Evolutionary conservation across 2,329 filamentous ascomycete species (phyloP).

Genomic region (Cercospora sesami): DNA sequence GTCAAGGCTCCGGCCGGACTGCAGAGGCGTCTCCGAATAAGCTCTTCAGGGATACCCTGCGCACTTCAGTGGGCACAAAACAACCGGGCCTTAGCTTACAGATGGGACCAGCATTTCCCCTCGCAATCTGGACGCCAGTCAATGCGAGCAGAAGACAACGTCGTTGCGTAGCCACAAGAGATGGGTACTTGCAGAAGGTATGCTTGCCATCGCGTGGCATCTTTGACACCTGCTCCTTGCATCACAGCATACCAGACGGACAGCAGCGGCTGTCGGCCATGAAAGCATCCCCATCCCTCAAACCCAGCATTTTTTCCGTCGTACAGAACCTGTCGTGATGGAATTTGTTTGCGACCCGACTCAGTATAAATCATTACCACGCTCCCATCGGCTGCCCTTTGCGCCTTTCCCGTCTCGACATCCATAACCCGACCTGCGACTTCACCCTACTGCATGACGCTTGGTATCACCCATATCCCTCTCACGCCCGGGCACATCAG

Average conservation of each 20-base stretch:
- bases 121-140: slow-evolving; percentile 19
- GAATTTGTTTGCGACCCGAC: slow-evolving; percentile 32
- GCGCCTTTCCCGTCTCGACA: slow-evolving; percentile 3
- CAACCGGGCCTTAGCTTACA: slow-evolving; percentile 13
- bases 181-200: slow-evolving; percentile 22
- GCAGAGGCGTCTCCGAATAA: slow-evolving; percentile 5
- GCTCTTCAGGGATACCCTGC: slow-evolving; percentile 4
- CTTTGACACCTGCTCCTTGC: slow-evolving; percentile 32
- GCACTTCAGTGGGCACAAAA: slow-evolving; percentile 9
- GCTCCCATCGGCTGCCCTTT: slow-evolving; percentile 12
- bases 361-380: slow-evolving; percentile 26
- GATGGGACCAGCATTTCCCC: slow-evolving; percentile 12
- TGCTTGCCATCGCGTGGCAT: slow-evolving; percentile 29
- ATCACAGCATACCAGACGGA: slow-evolving; percentile 28
- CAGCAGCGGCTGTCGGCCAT: slow-evolving; percentile 27
- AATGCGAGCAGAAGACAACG: slow-evolving; percentile 17
- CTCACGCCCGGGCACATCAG: background rate
- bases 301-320: slow-evolving; percentile 23
- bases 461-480: background rate
- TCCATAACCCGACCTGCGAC: background rate
- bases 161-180: slow-evolving; percentile 20
- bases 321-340: slow-evolving; percentile 28
- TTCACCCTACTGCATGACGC: background rate
- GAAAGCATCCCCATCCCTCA: slow-evolving; percentile 25
- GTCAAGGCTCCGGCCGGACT: slow-evolving; percentile 7